phyloP scores from a whole-genome alignment of 345 rosid genomes.

The Passiflora organensis region DNA sequence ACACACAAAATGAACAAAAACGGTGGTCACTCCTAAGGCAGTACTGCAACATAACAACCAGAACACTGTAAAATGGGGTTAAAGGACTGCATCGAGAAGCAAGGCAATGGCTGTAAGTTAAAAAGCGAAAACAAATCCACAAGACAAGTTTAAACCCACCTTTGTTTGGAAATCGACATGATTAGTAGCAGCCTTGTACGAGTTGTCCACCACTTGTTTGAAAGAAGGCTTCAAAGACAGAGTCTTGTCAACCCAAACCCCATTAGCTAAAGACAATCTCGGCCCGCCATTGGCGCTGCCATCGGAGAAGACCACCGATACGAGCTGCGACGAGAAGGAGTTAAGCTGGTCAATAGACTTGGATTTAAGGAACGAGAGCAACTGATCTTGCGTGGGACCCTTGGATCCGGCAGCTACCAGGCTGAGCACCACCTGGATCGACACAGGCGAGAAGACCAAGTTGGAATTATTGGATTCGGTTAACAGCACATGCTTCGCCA shows the following conservation, averaged over 20 bases:
- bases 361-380: constrained; percentile 66
- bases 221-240: constrained; percentile 55
- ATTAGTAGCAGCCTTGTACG: constrained; percentile 56
- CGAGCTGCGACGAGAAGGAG: constrained; percentile 52
- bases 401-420: constrained; percentile 61
- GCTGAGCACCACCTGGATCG: constrained; percentile 51
- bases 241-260: constrained; percentile 65
- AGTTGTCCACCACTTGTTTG: constrained; percentile 42
- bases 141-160: constrained; percentile 54
- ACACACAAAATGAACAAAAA: no score
- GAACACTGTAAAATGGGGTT: no score
- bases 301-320: constrained; percentile 51
- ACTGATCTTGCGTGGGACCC: constrained; percentile 58
- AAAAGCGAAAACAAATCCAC: no score
- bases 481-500: constrained; percentile 43
- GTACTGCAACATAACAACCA: no score
- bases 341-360: constrained; percentile 45
- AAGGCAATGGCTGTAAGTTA: no score
- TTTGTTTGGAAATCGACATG: constrained; percentile 66
- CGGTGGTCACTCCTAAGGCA: no score
- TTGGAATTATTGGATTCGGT: constrained; percentile 47
- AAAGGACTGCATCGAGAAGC: no score
- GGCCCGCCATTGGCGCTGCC: constrained; percentile 69
- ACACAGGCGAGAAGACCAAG: constrained; percentile 71
- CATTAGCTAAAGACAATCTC: constrained; percentile 48